A percentile compares a stretch with the other conserved stretches of the same genome.
phyloP scores from a whole-genome alignment of 2,329 filamentous ascomycete species.

The Hypoxylon sp. region DNA sequence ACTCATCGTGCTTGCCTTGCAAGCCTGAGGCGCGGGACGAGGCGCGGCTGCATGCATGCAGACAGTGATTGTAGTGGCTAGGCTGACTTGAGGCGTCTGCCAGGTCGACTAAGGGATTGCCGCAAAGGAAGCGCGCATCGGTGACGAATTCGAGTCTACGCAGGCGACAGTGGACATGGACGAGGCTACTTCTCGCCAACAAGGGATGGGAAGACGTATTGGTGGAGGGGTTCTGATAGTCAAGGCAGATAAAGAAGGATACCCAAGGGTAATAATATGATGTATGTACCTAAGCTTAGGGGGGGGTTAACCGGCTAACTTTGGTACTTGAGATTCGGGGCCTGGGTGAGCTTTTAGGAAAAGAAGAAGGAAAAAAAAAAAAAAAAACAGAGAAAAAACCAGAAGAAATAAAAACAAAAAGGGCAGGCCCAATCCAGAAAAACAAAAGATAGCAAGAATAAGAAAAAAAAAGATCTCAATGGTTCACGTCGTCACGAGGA shows the following conservation, averaged over 20 bases:
- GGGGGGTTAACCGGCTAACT: too few species aligned
- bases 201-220: constrained; percentile 1
- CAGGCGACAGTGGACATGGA: constrained; percentile 19
- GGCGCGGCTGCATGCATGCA: constrained; percentile 32
- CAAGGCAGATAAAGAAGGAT: too few species aligned
- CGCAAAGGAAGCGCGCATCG: constrained; percentile 28
- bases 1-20: constrained; percentile 43
- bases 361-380: too few species aligned
- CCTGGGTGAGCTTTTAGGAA: too few species aligned
- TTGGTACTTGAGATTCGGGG: too few species aligned
- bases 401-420: background rate
- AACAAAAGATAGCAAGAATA: background rate
- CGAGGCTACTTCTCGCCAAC: constrained; percentile 17
- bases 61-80: constrained; percentile 6
- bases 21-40: constrained; percentile 7
- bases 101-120: constrained; percentile 18
- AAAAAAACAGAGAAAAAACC: background rate
- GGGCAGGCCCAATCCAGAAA: background rate
- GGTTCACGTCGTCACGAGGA: constrained; percentile 32
- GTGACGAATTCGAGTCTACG: constrained; percentile 10
- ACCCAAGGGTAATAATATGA: too few species aligned
- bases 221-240: background rate
- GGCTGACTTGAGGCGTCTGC: constrained; percentile 9
- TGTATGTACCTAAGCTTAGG: too few species aligned
- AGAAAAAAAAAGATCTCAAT: constrained; percentile 29